phyloP scores from a whole-genome alignment of 1,284 basidiomycete genomes.

The Pseudozyma tsukubaensis region DNA sequence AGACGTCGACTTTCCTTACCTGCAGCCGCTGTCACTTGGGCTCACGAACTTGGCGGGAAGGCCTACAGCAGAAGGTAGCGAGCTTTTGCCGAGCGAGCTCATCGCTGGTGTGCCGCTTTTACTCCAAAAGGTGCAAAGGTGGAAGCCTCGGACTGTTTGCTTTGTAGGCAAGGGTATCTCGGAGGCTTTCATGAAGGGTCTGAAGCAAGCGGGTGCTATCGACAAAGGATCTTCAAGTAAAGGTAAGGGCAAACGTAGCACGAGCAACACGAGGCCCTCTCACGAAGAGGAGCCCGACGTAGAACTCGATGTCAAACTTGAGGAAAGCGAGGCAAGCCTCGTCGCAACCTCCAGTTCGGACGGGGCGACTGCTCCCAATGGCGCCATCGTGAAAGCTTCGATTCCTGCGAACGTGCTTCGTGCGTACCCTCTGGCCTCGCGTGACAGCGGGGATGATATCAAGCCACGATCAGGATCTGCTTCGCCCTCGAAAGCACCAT shows the following conservation, averaged over 20 bases:
- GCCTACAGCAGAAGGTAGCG: slow-evolving; percentile 47
- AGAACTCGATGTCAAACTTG: background rate
- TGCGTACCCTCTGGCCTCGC: slow-evolving; percentile 1
- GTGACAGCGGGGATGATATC: background rate
- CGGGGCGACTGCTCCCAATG: background rate
- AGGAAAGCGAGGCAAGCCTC: background rate
- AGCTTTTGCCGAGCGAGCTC: slow-evolving; percentile 42
- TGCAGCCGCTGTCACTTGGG: slow-evolving; percentile 32
- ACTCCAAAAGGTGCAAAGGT: slow-evolving; percentile 31
- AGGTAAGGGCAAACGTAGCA: slow-evolving; percentile 1
- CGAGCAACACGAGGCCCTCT: background rate
- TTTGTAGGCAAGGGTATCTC: slow-evolving; percentile 54
- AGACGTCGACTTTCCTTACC: slow-evolving; percentile 35
- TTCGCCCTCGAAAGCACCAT: slow-evolving; percentile 1
- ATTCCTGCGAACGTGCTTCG: slow-evolving; percentile 8
- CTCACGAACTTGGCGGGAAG: slow-evolving; percentile 44
- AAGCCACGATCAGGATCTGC: background rate
- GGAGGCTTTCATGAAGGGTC: slow-evolving; percentile 36
- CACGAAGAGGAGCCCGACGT: no score
- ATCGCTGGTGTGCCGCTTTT: slow-evolving; percentile 42
- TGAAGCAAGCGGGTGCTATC: slow-evolving; percentile 36
- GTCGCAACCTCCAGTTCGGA: no score
- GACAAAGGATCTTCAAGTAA: background rate
- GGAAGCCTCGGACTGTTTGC: slow-evolving; percentile 39
- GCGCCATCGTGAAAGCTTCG: background rate